Evolutionary conservation across 2,329 filamentous ascomycete species (phyloP), one percentile per base, ranked within the genome.

Genomic region (Coniochaeta ligniaria): DNA sequence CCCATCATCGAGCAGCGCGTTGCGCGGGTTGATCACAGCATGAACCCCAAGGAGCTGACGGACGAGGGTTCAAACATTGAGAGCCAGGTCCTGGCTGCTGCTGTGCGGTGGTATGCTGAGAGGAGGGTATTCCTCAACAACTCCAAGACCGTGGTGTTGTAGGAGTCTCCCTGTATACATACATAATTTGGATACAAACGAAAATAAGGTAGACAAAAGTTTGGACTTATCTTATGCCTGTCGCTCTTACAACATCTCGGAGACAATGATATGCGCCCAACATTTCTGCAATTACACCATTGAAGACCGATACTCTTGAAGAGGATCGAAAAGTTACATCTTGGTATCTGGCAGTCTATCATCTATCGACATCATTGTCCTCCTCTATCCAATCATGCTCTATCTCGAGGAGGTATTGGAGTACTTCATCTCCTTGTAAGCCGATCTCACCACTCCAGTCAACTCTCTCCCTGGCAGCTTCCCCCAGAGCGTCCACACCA

Each of bases 1-100:
- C 91, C 91, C 12, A 95, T 95, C 67, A 95, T 95, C 67, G 91
- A 94, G 82, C 91, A 95, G 82, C 83, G 90, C 60, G 86, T 94
- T 59, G 83, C 87, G 6, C 79, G 90, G 17, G 90, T 94, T 28
- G 88, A 91, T 71, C 91, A 95, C 74, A 83, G 80, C 66, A 84
- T 92, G 84, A 87, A 83, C 67, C 82, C 91, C 20, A 91, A 90
- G 78, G 85, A 89, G 71, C 74, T 94, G 70, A 88, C 90, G 1
- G 87, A 91, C 68, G 89, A 92, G 72, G 91, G 91, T 14, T 91
- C 88, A 67, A 93, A 92, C 66, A 88, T 94, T 11, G 91, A 95
- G 81, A 92, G 88, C 71, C 89, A 92, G 74, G 90, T 93, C 7
- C 75, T 95, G 66, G 90, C 89, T 3, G 86, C 89, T 3, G 91